Evolutionary conservation across 2,329 filamentous ascomycete genomes (phyloP), one percentile per base, ranked within the genome.

Genomic region (Fusarium albidum): DNA sequence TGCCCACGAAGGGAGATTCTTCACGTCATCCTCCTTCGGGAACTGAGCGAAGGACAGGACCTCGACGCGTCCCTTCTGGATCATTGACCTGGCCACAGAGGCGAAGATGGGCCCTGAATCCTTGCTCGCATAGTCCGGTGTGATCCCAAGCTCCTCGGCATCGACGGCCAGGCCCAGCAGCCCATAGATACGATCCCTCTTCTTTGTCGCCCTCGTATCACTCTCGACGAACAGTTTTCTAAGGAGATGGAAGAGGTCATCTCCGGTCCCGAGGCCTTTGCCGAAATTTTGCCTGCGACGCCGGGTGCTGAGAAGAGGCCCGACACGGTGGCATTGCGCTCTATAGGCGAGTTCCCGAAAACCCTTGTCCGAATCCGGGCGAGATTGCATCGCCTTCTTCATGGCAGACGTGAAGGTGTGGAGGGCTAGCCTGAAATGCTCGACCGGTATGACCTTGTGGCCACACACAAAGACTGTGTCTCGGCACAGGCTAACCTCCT

Each of bases 1-100:
- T 2, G 39, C 34, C 44, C 44, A 47, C 13, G 44, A 47, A n/a
- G 44, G 44, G 27, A 47, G 44, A n/a, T 40, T 34, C 17, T 31
- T 25, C 9, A 47, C 21, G 9, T 32, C 44, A 10, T 27, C 34
- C 8, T 47, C 44, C 5, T 27, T 39, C 9, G 44, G 44, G 8
- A 47, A 18, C 15, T 39, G 44, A 10, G 44, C 39, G 18, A 47
- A 47, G 3, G 34, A 47, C n/a, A 39, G 7, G 4, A 47, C 6
- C 4, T 40, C 44, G 11, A 47, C 27, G 6, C 44, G 27, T 4
- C 44, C 44, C 9, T 11, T 39, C n/a, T 14, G 17, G 17, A 32
- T 39, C 33, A 47, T 26, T 13, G 5, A 31, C n/a, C 34, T 13
- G 12, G 44, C 26, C n/a, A 26, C 34, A 9, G 18, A 12, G 5